phyloP scores from a whole-genome alignment of 106 monocot genomes.

The Dendrobium chrysotoxum region DNA sequence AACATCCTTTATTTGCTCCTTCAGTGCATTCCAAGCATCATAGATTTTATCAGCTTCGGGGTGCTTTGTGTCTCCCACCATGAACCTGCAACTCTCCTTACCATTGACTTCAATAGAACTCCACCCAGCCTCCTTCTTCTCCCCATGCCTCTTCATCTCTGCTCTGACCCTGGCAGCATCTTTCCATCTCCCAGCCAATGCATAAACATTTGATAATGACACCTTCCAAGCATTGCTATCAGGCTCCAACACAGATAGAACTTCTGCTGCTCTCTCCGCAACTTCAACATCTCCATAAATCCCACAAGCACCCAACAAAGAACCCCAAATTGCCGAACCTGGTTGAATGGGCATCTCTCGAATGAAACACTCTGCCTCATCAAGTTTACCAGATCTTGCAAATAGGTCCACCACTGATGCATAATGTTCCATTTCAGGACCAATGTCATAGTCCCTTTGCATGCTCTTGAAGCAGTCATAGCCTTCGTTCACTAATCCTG shows the following conservation, averaged over 20 bases:
- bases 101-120: conserved; percentile 37
- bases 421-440: conserved; percentile 36
- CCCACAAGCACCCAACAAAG: conserved; percentile 33
- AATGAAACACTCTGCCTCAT: conserved; percentile 26
- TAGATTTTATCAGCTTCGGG: conserved; percentile 30
- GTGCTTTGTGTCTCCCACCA: conserved; percentile 40
- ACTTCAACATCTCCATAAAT: conserved; percentile 17
- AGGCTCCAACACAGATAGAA: conserved; percentile 20
- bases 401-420: conserved; percentile 29
- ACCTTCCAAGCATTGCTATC: conserved; percentile 25
- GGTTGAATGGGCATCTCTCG: conserved; percentile 21
- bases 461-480: conserved; percentile 33
- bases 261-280: conserved; percentile 24
- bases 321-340: conserved; percentile 24
- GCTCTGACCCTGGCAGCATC: conserved; percentile 22
- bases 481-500: conserved; percentile 26
- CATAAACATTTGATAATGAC: conserved; percentile 40
- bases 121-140: conserved; percentile 40
- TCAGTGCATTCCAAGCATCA: conserved; percentile 27
- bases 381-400: conserved; percentile 28
- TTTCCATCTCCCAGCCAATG: conserved; percentile 24
- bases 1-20: conserved; percentile 17
- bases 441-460: conserved; percentile 15
- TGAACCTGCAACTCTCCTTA: conserved; percentile 25
- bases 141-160: conserved; percentile 22